phyloP scores from a whole-genome alignment of 73 alveolate species.

The Paramecium pentaurelia region DNA sequence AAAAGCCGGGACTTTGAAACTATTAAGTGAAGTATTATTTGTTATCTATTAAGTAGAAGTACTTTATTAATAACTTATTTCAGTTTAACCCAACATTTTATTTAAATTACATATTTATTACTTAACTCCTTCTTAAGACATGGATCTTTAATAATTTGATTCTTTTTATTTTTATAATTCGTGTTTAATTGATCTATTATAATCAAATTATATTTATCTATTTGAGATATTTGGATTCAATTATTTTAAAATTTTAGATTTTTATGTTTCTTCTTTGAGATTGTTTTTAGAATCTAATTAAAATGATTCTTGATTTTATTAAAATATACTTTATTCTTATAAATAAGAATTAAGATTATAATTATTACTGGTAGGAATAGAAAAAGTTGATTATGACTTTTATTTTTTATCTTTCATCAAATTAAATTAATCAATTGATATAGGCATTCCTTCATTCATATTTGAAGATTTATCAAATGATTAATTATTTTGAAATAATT shows the following conservation, averaged over 20 bases:
- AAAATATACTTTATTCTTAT: constrained; percentile 17
- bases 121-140: constrained; percentile 13
- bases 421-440: constrained; percentile 1
- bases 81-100: neutral
- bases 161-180: neutral
- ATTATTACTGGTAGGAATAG: constrained; percentile 34
- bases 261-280: neutral
- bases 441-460: constrained; percentile 14
- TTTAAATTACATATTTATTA: neutral
- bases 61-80: neutral
- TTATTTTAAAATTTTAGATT: neutral
- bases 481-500: neutral
- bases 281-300: neutral
- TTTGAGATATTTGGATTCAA: neutral
- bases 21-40: constrained; percentile 7
- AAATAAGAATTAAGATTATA: neutral
- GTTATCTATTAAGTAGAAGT: neutral
- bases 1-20: constrained; percentile 16
- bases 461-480: constrained; percentile 15
- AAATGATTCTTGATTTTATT: constrained; percentile 21
- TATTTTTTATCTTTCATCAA: constrained; percentile 7
- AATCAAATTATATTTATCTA: neutral
- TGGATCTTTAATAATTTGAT: neutral
- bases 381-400: neutral
- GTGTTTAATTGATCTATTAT: neutral